Conservation (phyloP, 176 grass and related monocot species). For the Cenchrus americanus region DNA sequence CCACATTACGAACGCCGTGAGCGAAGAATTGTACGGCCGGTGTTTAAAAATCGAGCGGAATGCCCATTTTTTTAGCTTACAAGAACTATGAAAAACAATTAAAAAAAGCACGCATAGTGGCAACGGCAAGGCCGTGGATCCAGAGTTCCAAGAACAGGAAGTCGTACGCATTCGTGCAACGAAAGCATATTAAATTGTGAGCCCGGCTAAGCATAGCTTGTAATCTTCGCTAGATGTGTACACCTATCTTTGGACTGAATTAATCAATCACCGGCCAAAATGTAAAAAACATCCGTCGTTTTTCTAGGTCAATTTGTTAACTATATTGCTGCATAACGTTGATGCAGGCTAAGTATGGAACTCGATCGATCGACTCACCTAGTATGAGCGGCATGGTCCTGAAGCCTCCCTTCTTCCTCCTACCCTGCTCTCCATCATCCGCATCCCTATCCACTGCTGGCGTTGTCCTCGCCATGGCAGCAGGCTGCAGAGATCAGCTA, state of each 20-base stretch:
- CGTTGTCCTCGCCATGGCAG: constrained; percentile 30
- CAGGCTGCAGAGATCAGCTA: not conserved
- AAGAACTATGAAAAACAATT: not conserved
- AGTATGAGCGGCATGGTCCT: constrained; percentile 81
- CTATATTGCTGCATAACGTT: not conserved
- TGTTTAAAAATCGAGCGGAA: not conserved
- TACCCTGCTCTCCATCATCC: constrained; percentile 23
- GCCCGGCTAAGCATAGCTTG: not conserved
- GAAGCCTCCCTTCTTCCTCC: constrained; percentile 67
- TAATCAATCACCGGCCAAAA: constrained; percentile 7
- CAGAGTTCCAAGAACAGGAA: constrained; percentile 13
- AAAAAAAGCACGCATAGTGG: not conserved
- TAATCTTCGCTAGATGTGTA: constrained; percentile 1
- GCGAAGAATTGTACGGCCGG: not conserved
- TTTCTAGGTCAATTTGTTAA: not conserved
- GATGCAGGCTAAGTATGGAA: not conserved
- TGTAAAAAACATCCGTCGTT: not conserved
- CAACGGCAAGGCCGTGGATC: not conserved
- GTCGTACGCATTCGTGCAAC: not conserved
- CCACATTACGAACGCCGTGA: not conserved
- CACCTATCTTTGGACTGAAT: not conserved
- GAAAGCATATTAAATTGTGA: constrained; percentile 13
- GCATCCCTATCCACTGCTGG: constrained; percentile 9
- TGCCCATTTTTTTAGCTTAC: not conserved
- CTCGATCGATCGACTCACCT: constrained; percentile 38